Percentiles rank a stretch among this genome's conserved stretches.
phyloP scores from a whole-genome alignment of 371 early-diverging fungal genomes.

The Mucor lusitanicus region DNA sequence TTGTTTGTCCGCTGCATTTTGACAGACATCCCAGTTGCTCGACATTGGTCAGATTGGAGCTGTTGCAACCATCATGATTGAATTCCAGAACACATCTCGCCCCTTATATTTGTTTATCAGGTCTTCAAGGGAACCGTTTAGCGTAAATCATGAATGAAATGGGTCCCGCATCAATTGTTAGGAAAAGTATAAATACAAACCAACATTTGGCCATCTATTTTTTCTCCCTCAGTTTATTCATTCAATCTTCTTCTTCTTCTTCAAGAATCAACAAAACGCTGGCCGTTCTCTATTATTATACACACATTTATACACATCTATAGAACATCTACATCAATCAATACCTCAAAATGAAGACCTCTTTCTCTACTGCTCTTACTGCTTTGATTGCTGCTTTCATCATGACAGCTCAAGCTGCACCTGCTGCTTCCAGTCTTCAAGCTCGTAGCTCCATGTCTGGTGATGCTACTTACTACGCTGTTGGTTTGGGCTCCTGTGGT shows the following conservation, averaged over 20 bases:
- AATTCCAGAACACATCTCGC: not conserved
- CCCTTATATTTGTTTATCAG: not conserved
- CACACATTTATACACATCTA: not conserved
- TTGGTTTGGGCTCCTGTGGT: slow-evolving; percentile 52
- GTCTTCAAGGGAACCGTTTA: not conserved
- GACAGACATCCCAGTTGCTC: not conserved
- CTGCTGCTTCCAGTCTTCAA: slow-evolving; percentile 3
- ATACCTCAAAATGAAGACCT: not conserved
- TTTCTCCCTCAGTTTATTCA: not conserved
- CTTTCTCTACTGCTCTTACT: not conserved
- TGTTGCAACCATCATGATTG: not conserved
- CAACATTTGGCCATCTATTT: not conserved
- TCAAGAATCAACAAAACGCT: not conserved
- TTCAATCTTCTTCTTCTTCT: not conserved
- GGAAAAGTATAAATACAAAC: not conserved
- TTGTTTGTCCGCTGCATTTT: not conserved
- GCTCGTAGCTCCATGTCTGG: slow-evolving; percentile 27
- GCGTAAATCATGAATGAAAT: not conserved
- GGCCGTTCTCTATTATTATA: not conserved
- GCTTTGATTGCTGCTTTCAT: not conserved
- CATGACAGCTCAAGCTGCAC: slow-evolving; percentile 10
- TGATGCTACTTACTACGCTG: slow-evolving; percentile 41
- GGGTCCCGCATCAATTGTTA: not conserved
- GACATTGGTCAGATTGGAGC: not conserved
- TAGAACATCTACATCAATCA: not conserved